phyloP scores from a whole-genome alignment of 2,329 filamentous ascomycete species.

The Blastomyces gilchristii region DNA sequence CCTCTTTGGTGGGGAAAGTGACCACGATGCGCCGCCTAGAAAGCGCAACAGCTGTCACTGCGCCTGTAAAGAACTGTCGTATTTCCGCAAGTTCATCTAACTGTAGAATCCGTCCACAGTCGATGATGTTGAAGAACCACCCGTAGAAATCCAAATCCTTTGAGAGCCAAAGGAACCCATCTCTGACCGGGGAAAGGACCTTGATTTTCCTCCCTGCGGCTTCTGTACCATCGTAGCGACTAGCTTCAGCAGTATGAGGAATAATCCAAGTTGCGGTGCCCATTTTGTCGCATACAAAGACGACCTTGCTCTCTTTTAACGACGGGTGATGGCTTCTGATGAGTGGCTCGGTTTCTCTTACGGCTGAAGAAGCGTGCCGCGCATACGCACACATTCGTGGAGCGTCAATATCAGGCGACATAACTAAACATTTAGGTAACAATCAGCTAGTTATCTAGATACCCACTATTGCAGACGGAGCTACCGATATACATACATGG shows the following conservation, averaged over 20 bases:
- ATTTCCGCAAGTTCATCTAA: neutral
- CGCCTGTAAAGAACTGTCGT: neutral
- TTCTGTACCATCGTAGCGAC: neutral
- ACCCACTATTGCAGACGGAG: no score
- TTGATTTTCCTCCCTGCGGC: neutral
- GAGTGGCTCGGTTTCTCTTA: neutral
- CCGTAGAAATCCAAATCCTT: neutral
- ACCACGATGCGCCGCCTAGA: neutral
- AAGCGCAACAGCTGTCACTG: neutral
- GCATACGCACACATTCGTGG: neutral
- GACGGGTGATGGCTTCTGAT: neutral
- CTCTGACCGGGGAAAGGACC: neutral
- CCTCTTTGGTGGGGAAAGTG: neutral
- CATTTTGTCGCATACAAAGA: neutral
- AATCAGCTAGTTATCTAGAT: neutral
- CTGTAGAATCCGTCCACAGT: neutral
- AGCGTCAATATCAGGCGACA: neutral
- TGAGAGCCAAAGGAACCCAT: neutral
- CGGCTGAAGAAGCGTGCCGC: neutral
- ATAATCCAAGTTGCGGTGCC: neutral
- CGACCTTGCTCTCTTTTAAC: neutral
- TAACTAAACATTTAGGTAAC: neutral
- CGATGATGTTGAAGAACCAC: neutral
- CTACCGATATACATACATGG: neutral
- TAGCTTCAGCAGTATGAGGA: neutral